Percentiles rank a stretch among this genome's conserved stretches.
Evolutionary conservation across 1,284 basidiomycete genomes (phyloP).

Genomic region (Ganoderma boninense): DNA sequence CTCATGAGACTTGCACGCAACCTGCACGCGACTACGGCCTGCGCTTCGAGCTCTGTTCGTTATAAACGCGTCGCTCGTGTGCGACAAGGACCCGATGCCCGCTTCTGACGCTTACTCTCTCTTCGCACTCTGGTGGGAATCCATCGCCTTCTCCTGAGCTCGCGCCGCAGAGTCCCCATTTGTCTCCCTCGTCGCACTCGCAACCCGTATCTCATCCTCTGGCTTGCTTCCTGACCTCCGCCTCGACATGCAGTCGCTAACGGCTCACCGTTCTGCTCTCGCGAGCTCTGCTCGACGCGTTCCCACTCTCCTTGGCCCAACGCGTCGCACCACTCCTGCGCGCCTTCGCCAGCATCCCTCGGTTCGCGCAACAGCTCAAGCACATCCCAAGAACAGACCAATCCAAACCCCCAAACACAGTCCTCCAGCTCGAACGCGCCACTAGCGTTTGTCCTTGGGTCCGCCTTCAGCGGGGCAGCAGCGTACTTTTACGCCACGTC

Average conservation of each 20-base stretch:
- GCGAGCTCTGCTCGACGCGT: background rate
- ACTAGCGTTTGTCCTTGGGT: constrained; percentile 22
- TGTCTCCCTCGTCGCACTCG: background rate
- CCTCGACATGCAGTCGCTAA: background rate
- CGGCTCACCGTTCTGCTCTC: background rate
- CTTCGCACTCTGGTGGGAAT: background rate
- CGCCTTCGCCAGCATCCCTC: background rate
- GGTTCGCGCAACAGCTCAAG: constrained; percentile 13
- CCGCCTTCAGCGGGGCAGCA: constrained; percentile 23
- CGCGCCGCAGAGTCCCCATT: background rate
- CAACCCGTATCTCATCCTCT: background rate
- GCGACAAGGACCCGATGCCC: background rate
- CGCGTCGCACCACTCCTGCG: background rate
- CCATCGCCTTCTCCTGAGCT: background rate
- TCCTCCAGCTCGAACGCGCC: constrained; percentile 9
- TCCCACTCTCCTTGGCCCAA: background rate
- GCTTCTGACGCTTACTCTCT: background rate
- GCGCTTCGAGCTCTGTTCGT: background rate
- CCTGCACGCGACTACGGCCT: background rate
- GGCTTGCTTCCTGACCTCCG: background rate
- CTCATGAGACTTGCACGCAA: background rate
- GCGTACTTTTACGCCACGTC: constrained; percentile 21
- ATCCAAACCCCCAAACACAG: background rate
- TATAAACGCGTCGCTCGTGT: background rate
- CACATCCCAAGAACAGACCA: background rate